Evolutionary conservation across 805 yeast genomes (phyloP).

Genomic region (Monosporozyma aerobia): DNA sequence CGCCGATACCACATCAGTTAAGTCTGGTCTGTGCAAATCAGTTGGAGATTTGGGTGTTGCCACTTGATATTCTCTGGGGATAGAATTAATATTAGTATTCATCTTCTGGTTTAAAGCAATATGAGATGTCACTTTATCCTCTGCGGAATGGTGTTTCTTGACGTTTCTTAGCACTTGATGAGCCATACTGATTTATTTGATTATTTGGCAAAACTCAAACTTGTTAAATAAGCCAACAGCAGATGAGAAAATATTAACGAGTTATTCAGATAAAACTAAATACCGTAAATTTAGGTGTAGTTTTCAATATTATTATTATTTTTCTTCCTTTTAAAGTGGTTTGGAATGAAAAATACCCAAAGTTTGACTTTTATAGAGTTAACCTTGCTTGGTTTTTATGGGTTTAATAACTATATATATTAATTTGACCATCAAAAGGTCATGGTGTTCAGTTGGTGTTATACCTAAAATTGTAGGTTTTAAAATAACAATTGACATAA

Average conservation of each 20-base stretch:
- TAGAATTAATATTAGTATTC: not conserved
- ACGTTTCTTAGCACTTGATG: not conserved
- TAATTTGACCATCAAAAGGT: not conserved
- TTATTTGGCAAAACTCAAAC: too few relatives aligned
- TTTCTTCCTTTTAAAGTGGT: not conserved
- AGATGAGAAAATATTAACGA: too few relatives aligned
- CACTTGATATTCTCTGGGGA: constrained; percentile 28
- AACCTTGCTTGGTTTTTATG: not conserved
- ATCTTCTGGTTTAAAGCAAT: not conserved
- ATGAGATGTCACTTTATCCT: not conserved
- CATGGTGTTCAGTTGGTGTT: not conserved
- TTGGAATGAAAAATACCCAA: not conserved
- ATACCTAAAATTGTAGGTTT: not conserved
- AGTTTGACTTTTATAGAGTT: not conserved
- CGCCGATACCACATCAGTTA: not conserved
- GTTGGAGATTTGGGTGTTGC: constrained; percentile 39
- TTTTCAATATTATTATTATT: too few relatives aligned
- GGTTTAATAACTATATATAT: too few relatives aligned
- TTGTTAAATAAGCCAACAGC: too few relatives aligned
- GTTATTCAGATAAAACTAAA: too few relatives aligned
- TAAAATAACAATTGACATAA: not conserved
- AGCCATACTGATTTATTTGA: not conserved
- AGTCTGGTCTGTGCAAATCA: constrained; percentile 7
- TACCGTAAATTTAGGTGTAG: too few relatives aligned
- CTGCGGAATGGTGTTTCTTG: not conserved